Conservation (phyloP, 257 asterid species). For the Petrea volubilis region DNA sequence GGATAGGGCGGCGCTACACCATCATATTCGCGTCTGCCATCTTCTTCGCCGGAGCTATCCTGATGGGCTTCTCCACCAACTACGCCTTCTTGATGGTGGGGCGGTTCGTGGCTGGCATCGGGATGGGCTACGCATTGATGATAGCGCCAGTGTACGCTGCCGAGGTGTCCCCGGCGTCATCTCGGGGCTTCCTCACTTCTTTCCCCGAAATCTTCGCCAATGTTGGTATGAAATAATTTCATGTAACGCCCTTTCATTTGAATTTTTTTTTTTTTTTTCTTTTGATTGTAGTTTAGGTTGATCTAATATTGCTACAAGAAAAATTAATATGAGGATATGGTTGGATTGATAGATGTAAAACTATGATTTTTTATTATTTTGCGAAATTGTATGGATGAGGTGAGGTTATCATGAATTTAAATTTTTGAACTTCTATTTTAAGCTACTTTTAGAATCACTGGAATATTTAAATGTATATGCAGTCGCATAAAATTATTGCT, state of each 20-base stretch:
- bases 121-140: constrained; percentile 37
- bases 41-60: constrained; percentile 36
- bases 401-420: no score
- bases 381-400: no score
- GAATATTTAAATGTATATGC: no score
- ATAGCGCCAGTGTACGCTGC: constrained; percentile 44
- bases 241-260: neutral
- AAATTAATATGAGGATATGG: no score
- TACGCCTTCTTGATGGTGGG: constrained; percentile 35
- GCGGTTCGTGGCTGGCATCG: constrained; percentile 39
- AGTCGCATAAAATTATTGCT: no score
- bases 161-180: constrained; percentile 38
- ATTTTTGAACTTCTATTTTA: no score
- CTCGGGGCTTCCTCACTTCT: constrained; percentile 36
- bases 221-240: constrained; percentile 23
- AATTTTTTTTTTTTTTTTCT: neutral
- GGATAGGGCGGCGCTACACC: constrained; percentile 48
- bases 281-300: neutral
- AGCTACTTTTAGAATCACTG: no score
- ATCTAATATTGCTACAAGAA: no score
- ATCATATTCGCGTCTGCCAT: constrained; percentile 31
- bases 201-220: constrained; percentile 42
- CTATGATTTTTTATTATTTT: no score
- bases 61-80: constrained; percentile 35
- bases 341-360: no score